Evolutionary conservation across 2,329 filamentous ascomycete species (phyloP).

Genomic region (Paracamarosporium sp.): DNA sequence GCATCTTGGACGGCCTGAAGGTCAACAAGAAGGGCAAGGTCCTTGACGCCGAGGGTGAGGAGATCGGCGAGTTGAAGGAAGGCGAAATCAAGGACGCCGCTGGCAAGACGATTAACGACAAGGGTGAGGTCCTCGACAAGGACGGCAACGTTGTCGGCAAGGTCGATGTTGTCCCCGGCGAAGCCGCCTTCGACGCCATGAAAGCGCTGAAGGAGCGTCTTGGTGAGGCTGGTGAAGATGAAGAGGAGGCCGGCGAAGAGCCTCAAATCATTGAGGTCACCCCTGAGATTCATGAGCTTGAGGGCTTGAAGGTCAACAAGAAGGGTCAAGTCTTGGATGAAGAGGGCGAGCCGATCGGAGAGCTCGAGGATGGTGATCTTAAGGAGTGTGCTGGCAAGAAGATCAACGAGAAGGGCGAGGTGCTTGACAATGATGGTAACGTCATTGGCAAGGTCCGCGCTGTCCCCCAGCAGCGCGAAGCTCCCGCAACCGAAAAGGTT

Average conservation of each 20-base stretch:
- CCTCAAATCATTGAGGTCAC: slow-evolving; percentile 48
- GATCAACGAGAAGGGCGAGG: slow-evolving; percentile 68
- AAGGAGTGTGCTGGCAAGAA: slow-evolving; percentile 70
- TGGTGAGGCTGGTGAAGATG: slow-evolving; percentile 44
- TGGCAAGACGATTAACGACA: slow-evolving; percentile 58
- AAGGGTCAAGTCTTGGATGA: slow-evolving; percentile 61
- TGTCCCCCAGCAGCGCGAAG: slow-evolving; percentile 46
- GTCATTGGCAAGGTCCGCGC: slow-evolving; percentile 67
- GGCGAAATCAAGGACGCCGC: slow-evolving; percentile 53
- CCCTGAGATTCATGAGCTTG: slow-evolving; percentile 55
- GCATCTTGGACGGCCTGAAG: slow-evolving; percentile 60
- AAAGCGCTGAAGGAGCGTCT: slow-evolving; percentile 54
- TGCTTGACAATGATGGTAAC: slow-evolving; percentile 69
- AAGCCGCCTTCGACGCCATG: slow-evolving; percentile 59
- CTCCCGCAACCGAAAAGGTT: slow-evolving; percentile 46
- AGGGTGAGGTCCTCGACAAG: slow-evolving; percentile 59
- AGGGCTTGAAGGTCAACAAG: slow-evolving; percentile 66
- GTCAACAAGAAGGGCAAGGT: slow-evolving; percentile 65
- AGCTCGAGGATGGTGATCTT: slow-evolving; percentile 64
- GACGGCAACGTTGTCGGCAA: slow-evolving; percentile 58
- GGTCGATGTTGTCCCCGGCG: slow-evolving; percentile 56
- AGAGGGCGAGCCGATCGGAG: slow-evolving; percentile 61
- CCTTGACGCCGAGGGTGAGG: slow-evolving; percentile 58
- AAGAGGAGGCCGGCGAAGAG: slow-evolving; percentile 41
- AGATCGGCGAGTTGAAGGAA: slow-evolving; percentile 58